These are phyloP conservation scores for Ciborinia camelliae DNA, from an alignment of 2,329 filamentous ascomycete genomes.

Conservation along the genomic window DNA sequence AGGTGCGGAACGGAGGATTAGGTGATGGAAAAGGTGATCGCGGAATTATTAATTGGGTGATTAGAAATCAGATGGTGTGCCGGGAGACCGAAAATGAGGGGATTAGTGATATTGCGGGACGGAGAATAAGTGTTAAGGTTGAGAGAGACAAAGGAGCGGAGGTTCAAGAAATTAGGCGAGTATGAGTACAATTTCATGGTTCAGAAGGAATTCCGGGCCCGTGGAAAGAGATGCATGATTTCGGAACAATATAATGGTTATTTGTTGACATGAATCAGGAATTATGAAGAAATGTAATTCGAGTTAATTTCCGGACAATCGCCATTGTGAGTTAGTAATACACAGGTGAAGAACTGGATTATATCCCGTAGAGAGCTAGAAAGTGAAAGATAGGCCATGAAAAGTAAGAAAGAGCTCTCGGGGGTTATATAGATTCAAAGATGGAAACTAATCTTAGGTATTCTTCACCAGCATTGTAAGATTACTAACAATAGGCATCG, in stretches of 20 bases:
- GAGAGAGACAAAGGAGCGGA: neutral
- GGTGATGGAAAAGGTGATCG: neutral
- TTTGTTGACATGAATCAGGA: too few species aligned
- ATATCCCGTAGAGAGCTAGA: neutral
- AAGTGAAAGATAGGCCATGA: neutral
- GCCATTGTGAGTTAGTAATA: neutral
- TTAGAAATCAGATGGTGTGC: neutral
- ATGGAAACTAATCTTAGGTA: too few species aligned
- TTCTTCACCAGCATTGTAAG: neutral
- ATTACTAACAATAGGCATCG: neutral
- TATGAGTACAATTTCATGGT: neutral
- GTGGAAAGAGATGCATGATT: neutral
- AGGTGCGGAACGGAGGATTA: neutral
- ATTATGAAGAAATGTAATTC: too few species aligned
- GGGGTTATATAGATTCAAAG: neutral
- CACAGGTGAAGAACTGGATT: neutral
- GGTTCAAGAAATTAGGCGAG: too few species aligned
- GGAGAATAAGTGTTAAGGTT: neutral
- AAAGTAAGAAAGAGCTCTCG: neutral
- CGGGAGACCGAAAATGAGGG: neutral
- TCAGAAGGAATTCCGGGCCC: neutral
- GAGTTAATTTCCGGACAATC: too few species aligned
- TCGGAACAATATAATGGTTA: neutral
- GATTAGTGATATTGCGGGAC: neutral
- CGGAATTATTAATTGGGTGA: neutral